These are phyloP conservation scores for Phylloboletellus chloephorus DNA, from an alignment of 1,284 basidiomycete genomes.

Conservation along the genomic window DNA sequence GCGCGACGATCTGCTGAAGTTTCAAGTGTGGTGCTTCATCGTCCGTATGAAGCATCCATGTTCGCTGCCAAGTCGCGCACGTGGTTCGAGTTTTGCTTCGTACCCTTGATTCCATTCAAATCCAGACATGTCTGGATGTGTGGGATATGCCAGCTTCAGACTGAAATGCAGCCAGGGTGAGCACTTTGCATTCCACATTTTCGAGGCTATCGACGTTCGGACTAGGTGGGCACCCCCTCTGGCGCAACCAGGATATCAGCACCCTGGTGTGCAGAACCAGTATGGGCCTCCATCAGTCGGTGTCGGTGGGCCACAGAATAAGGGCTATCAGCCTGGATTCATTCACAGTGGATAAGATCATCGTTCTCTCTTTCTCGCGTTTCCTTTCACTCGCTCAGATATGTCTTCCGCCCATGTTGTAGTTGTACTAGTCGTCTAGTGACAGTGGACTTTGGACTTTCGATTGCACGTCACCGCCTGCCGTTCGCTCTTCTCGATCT, in stretches of 20 bases:
- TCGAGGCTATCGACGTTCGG: not conserved
- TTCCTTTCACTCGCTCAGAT: not conserved
- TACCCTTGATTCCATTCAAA: slow-evolving; percentile 45
- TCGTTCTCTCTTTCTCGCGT: slow-evolving; percentile 1
- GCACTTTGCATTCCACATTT: slow-evolving; percentile 11
- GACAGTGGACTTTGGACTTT: slow-evolving; percentile 1
- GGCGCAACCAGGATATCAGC: slow-evolving; percentile 30
- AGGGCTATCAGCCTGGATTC: slow-evolving; percentile 31
- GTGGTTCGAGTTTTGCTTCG: slow-evolving; percentile 51
- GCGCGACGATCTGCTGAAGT: not conserved
- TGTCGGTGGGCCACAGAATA: slow-evolving; percentile 9
- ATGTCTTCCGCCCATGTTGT: slow-evolving; percentile 6
- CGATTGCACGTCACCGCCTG: slow-evolving; percentile 7
- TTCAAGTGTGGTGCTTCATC: not conserved
- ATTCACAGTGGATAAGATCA: slow-evolving; percentile 14
- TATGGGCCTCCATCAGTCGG: slow-evolving; percentile 9
- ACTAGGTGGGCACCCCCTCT: slow-evolving; percentile 43
- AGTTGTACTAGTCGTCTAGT: not conserved
- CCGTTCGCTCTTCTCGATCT: slow-evolving; percentile 3
- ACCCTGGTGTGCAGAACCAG: slow-evolving; percentile 21
- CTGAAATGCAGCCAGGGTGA: slow-evolving; percentile 42
- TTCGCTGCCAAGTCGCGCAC: slow-evolving; percentile 43
- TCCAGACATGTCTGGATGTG: slow-evolving; percentile 48
- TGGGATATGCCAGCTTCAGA: slow-evolving; percentile 46
- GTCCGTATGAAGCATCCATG: slow-evolving; percentile 35